Evolutionary conservation across 2,329 filamentous ascomycete species (phyloP), one percentile per base, ranked within the genome.

Genomic region (Diplodia sapinea): DNA sequence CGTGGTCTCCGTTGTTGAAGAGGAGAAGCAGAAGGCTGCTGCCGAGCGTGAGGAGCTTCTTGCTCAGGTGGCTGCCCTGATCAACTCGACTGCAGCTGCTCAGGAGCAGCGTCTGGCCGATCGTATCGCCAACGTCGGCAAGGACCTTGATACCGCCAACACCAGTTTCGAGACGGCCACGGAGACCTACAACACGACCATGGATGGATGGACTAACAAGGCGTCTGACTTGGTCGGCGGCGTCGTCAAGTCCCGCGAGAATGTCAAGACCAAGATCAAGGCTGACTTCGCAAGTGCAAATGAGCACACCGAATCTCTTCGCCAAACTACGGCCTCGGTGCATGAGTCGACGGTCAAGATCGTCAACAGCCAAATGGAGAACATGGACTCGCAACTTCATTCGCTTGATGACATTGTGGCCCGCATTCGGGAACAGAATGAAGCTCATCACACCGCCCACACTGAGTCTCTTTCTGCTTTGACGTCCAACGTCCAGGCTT

Each of bases 401-500:
- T 91, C 92, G 1, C 85, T 99, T 8, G 94, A 98, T 74, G 92
- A 94, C 71, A 97, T 97, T 73, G 93, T 98, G 49, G 86, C 89
- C 38, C 89, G 91, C 38, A 93, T 96, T 61, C 88, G 90, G 69
- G 87, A 87, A 1, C 91, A 96, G 74, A 98, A 97, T 76, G 87
- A 90, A 36, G 83, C 84, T 20, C 93, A 96, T 75, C 90, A 95
- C 76, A 84, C 88, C 31, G 85, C 86, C 31, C 91, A 96, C 70
- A 79, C 84, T 1, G 77, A 83, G n/a, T 91, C 89, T 1, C 81
- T 97, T n/a, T 80, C 85, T 40, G 80, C 80, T 11, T 83, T 97
- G 38, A 87, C 90, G 0, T 82, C 79, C 20, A 89, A 88, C 1
- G 91, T 95, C 5, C 88, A 91, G 71, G 82, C 87, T 62, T 94